Base-by-base conservation (phyloP, 495 filamentous ascomycete species). In the Lentithecium fluviatile region DNA sequence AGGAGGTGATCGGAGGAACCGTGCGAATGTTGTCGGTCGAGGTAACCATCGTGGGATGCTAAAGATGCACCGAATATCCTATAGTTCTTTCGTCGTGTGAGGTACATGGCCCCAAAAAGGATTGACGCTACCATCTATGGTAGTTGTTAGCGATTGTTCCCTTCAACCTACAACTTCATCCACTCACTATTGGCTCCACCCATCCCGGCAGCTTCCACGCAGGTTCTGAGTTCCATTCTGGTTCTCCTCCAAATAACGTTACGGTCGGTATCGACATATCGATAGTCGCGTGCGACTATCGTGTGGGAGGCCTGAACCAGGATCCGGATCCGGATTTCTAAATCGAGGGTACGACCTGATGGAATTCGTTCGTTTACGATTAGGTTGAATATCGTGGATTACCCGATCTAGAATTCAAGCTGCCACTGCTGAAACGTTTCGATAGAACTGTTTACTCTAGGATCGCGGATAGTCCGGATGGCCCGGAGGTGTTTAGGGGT, bases 111-210 rank as follows among this genome's bases (percentile, higher is more conserved):
- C 19, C 75, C 73, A 61, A 84, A 60, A 36, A 87, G 77, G 52
- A 87, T 86, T 48, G 75, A 76, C 8, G 81, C 69, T 24, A 87
- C 82, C 46, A 85, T 80, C 83, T 85, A 43, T n/a, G 34, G 15
- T 2, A 47, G 17, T n/a, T 42, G 34, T 25, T 42, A 23, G 6
- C n/a, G 46, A n/a, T 21, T 15, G 23, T 6, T 23, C 26, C 21
- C 47, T 25, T 37, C 19, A 34, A 2, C 40, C 58, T 21, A 45
- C 10, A 32, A 6, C 2, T 17, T 4, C 19, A 20, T 34, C 24
- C 29, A 71, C 80, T 65, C 69, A 85, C 83, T 32, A 85, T 71
- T 47, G 83, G 83, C 58, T 86, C 83, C 21, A 75, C 77, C 83
- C 83, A 86, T 29, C 69, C 70, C 25, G 78, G 78, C 46, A 79